Conservation (phyloP, 2,329 filamentous ascomycete species). For the Fusarium nodosum region DNA sequence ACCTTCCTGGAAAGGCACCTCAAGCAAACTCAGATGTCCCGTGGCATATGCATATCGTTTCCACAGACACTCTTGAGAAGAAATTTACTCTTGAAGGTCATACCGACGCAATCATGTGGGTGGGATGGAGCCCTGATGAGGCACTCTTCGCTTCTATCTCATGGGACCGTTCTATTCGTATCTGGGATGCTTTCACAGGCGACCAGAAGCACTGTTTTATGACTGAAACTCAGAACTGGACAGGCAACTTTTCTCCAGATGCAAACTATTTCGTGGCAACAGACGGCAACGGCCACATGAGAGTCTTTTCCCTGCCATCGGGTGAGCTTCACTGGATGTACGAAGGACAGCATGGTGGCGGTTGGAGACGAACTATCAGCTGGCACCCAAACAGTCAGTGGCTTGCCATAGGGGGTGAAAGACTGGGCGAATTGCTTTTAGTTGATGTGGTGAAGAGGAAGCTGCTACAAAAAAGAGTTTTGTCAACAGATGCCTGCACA, state of each 20-base stretch:
- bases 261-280: slow-evolving; percentile 12
- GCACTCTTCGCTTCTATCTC: slow-evolving; percentile 27
- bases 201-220: slow-evolving; percentile 13
- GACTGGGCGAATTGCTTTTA: slow-evolving; percentile 16
- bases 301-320: not conserved
- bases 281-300: slow-evolving; percentile 18
- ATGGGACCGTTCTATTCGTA: slow-evolving; percentile 23
- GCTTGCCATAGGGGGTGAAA: slow-evolving; percentile 24
- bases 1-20: slow-evolving; percentile 9
- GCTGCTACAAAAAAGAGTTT: slow-evolving; percentile 5
- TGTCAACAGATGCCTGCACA: slow-evolving; percentile 17
- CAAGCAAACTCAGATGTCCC: not conserved
- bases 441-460: slow-evolving; percentile 6
- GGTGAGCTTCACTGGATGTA: slow-evolving; percentile 15
- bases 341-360: not conserved
- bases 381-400: slow-evolving; percentile 29
- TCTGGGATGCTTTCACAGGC: slow-evolving; percentile 23
- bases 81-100: slow-evolving; percentile 4
- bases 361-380: slow-evolving; percentile 18
- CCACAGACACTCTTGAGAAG: not conserved
- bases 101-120: slow-evolving; percentile 25
- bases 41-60: slow-evolving; percentile 21
- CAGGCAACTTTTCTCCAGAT: slow-evolving; percentile 23
- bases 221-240: slow-evolving; percentile 24
- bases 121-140: slow-evolving; percentile 33